phyloP scores from a whole-genome alignment of 2,329 filamentous ascomycete genomes.

The Colletotrichum magnum region DNA sequence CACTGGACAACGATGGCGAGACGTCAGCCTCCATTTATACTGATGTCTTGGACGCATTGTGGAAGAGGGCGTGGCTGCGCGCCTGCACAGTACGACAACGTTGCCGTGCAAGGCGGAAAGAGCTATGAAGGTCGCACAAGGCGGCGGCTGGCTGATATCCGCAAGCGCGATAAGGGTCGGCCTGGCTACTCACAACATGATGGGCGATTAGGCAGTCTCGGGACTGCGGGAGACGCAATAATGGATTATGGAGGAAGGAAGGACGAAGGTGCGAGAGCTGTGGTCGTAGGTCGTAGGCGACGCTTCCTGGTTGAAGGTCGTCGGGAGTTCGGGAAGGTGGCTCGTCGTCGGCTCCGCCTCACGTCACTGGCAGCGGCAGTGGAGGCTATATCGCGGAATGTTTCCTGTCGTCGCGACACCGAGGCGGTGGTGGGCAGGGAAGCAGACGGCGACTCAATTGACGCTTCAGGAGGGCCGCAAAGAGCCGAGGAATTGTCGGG shows the following conservation, averaged over 20 bases:
- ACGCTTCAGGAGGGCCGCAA: constrained; percentile 25
- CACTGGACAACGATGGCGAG: constrained; percentile 63
- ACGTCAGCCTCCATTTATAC: constrained; percentile 12
- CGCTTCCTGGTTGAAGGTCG: not conserved
- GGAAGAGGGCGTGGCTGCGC: not conserved
- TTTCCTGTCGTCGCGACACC: too few relatives aligned
- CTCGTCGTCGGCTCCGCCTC: constrained; percentile 31
- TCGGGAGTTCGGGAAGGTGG: constrained; percentile 29
- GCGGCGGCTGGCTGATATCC: not conserved
- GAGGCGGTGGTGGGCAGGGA: constrained; percentile 4
- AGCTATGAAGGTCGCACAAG: constrained; percentile 1
- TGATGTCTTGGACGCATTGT: not conserved
- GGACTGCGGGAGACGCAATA: constrained; percentile 5
- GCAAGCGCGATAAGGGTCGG: constrained; percentile 1
- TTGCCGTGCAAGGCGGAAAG: constrained; percentile 2
- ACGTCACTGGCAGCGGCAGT: constrained; percentile 33
- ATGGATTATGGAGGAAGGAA: not conserved
- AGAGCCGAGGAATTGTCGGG: not conserved
- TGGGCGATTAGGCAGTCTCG: constrained; percentile 15
- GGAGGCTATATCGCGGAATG: constrained; percentile 1
- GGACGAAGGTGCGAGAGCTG: not conserved
- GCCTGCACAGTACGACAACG: not conserved
- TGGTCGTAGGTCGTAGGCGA: not conserved
- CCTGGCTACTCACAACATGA: constrained; percentile 38
- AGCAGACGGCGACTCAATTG: not conserved